Conservation (phyloP, 2,329 filamentous ascomycete genomes). For the Xylaria arbuscula region DNA sequence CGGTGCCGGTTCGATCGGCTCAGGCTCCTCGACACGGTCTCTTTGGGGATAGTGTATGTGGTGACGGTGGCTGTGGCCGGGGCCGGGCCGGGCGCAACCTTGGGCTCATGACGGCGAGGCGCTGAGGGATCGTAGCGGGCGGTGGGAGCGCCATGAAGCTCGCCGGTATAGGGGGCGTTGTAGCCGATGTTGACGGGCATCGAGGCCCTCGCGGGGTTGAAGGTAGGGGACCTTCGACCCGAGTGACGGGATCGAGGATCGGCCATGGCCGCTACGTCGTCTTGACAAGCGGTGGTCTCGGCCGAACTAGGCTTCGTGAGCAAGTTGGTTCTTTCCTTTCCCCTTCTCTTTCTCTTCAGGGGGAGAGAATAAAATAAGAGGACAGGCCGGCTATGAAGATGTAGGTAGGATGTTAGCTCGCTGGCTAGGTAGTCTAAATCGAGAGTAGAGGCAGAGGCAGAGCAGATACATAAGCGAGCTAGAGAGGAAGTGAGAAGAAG, state of each 20-base stretch:
- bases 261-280: constrained; percentile 54
- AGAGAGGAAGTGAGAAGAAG: background rate
- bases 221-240: constrained; percentile 57
- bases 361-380: background rate
- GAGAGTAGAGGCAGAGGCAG: background rate
- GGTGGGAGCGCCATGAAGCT: constrained; percentile 65
- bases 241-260: constrained; percentile 60
- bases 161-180: constrained; percentile 62
- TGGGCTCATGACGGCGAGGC: constrained; percentile 53
- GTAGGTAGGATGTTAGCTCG: background rate
- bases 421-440: background rate
- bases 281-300: constrained; percentile 6
- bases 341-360: background rate
- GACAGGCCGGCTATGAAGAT: background rate
- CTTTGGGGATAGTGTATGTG: constrained; percentile 67
- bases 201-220: constrained; percentile 65
- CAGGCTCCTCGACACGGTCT: constrained; percentile 60
- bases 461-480: too few relatives aligned
- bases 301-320: background rate
- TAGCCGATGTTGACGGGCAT: constrained; percentile 64
- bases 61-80: constrained; percentile 60
- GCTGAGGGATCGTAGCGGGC: constrained; percentile 50
- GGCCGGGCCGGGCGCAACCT: constrained; percentile 37
- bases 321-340: background rate
- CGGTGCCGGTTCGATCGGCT: constrained; percentile 58